Evolutionary conservation across 345 rosid genomes (phyloP).

Genomic region (Mercurialis annua): DNA sequence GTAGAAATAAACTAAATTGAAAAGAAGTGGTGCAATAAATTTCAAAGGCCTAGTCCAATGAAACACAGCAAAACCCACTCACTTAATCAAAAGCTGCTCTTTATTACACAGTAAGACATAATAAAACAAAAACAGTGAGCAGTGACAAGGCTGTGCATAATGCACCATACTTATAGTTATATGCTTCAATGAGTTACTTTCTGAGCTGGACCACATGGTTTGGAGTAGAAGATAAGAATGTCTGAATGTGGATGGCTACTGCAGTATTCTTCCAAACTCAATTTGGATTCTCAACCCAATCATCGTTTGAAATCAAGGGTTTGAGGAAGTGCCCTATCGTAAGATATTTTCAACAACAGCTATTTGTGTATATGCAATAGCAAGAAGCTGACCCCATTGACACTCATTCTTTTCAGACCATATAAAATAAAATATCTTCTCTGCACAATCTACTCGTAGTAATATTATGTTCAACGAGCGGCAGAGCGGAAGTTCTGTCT

Average conservation of each 20-base stretch:
- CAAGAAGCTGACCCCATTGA: too few relatives aligned
- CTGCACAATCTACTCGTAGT: too few relatives aligned
- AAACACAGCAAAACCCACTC: conserved; percentile 16
- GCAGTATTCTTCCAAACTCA: not conserved
- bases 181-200: conserved; percentile 1
- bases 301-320: not conserved
- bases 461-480: too few relatives aligned
- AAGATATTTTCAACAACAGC: not conserved
- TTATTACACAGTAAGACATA: conserved; percentile 15
- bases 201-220: conserved; percentile 28
- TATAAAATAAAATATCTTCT: too few relatives aligned
- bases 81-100: not conserved
- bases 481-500: too few relatives aligned
- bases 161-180: not conserved
- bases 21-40: not conserved
- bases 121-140: conserved; percentile 17
- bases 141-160: conserved; percentile 16
- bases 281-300: not conserved
- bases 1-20: too few relatives aligned
- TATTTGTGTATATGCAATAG: not conserved
- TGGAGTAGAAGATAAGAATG: too few relatives aligned
- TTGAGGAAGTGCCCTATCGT: not conserved
- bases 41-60: conserved; percentile 9
- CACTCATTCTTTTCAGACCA: too few relatives aligned
- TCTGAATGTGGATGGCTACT: conserved; percentile 25